Base-by-base conservation (phyloP, 768 basidiomycete genomes). In the Collybia mongolica region DNA sequence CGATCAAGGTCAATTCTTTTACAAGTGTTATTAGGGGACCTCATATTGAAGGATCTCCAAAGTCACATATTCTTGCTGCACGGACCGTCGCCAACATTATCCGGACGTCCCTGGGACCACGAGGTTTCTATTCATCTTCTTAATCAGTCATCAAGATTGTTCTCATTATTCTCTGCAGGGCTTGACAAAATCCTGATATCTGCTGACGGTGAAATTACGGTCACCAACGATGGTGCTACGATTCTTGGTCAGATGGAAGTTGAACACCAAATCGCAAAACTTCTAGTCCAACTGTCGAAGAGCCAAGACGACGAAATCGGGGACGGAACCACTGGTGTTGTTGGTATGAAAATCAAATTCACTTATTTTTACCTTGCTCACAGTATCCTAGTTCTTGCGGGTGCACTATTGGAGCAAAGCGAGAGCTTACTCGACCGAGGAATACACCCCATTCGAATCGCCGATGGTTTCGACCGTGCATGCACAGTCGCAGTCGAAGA, bases 241-340 rank as follows among this genome's bases (percentile, higher is more conserved):
- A 99, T 99, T 59, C 76, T 99, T 49, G 84, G 93, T 19, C 96
- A 98, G 75, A 98, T 99, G 94, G 93, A 97, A 68, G 95, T 98
- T 45, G 96, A 98, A 63, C 96, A 99, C 66, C 96, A 96, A 74
- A 96, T 99, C 63, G 97, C 97, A 52, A 99, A 97, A 72, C 81
- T 99, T 39, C 81, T 99, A 28, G 97, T 99, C 1, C 90, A 98
- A 64, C 77, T 98, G 37, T 95, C 93, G 15, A 96, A 95, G 76
- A 93, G 90, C 66, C 97, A 99, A 74, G 97, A 99, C 67, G 97
- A 99, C 68, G 97, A 99, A 75, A 96, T 99, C 65, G 97, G 97
- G 20, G 97, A 99, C 71, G 97, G 97, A 52, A 98, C 97, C 5
- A 98, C 97, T 23, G 97, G 97, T 67, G 97, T 99, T 52, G 97